These are phyloP conservation scores for Pseudogymnoascus verrucosus DNA, from an alignment of 2,329 filamentous ascomycete genomes.

Conservation along the genomic window DNA sequence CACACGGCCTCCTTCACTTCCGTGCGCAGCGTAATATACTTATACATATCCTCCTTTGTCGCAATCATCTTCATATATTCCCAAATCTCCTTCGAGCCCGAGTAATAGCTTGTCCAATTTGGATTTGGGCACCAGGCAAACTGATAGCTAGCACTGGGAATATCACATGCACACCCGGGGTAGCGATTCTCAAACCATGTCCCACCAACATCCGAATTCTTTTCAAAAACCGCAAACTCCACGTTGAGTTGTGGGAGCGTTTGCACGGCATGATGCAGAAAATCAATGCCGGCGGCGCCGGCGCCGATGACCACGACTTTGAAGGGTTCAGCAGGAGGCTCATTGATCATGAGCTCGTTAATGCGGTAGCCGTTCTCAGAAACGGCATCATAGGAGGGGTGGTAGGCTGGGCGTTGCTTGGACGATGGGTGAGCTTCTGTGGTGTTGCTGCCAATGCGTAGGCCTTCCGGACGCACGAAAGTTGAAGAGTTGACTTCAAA, in stretches of 20 bases:
- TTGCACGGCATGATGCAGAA: not conserved
- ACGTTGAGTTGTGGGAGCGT: not conserved
- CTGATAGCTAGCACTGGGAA: slow-evolving; percentile 48
- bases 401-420: not conserved
- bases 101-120: slow-evolving; percentile 27
- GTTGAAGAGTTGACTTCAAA: not conserved
- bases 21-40: slow-evolving; percentile 37
- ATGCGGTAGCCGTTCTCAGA: not conserved
- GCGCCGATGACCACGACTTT: not conserved
- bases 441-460: not conserved
- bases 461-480: not conserved
- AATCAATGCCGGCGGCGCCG: not conserved
- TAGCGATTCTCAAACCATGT: slow-evolving; percentile 50
- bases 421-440: not conserved
- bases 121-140: slow-evolving; percentile 17
- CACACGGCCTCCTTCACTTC: slow-evolving; percentile 36
- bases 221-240: slow-evolving; percentile 29
- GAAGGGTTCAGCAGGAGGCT: not conserved
- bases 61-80: slow-evolving; percentile 29
- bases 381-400: not conserved
- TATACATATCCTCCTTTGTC: slow-evolving; percentile 28
- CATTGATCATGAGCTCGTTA: not conserved
- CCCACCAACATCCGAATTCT: slow-evolving; percentile 42
- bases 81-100: slow-evolving; percentile 23
- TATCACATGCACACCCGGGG: slow-evolving; percentile 46